Conservation (phyloP, 2,329 filamentous ascomycete genomes). For the Fusarium sororula region DNA sequence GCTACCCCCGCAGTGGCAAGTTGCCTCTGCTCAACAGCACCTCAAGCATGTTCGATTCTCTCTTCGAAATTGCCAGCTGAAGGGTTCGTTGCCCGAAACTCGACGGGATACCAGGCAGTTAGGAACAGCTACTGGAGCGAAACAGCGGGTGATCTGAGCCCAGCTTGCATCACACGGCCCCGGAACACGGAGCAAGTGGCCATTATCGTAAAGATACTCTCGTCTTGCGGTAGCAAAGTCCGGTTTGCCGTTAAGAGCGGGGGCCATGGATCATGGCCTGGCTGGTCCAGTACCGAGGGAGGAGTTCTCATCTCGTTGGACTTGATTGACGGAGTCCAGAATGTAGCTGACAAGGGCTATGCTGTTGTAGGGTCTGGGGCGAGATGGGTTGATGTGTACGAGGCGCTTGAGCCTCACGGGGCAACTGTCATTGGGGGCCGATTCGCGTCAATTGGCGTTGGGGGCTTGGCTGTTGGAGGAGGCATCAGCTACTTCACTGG, state of each 20-base stretch:
- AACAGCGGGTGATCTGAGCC: background rate
- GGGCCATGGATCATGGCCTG: background rate
- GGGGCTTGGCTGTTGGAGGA: background rate
- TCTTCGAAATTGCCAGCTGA: background rate
- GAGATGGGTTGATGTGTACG: background rate
- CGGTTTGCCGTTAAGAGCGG: background rate
- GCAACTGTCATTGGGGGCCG: background rate
- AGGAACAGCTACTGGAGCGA: background rate
- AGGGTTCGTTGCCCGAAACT: background rate
- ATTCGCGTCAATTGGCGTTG: background rate
- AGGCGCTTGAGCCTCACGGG: background rate
- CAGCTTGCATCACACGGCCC: background rate
- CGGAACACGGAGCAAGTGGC: rapidly evolving
- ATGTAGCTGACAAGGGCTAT: background rate
- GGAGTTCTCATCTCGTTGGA: background rate
- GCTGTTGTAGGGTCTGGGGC: background rate
- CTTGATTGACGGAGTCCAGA: background rate
- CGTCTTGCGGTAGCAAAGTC: background rate
- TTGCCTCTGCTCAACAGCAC: background rate
- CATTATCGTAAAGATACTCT: background rate
- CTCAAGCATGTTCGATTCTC: background rate
- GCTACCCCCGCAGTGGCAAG: background rate
- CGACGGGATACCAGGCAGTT: background rate
- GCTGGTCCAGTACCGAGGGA: background rate
- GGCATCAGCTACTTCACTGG: background rate